Conservation (phyloP, 2,329 filamentous ascomycete species). For the Pseudocercospora crystallina region DNA sequence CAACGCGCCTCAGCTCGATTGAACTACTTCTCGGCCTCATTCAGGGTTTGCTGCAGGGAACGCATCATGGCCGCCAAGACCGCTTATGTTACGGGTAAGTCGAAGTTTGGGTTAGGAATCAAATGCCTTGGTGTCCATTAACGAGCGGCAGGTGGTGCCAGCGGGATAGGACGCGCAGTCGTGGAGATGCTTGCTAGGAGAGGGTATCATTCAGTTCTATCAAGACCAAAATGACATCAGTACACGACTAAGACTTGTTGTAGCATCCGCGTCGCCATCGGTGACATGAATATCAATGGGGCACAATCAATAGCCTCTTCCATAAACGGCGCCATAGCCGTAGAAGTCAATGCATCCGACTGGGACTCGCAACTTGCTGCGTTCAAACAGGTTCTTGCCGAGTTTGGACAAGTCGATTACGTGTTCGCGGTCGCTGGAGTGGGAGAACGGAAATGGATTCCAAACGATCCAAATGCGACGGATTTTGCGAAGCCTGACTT, state of each 20-base stretch:
- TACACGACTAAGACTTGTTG: not conserved
- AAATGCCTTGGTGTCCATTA: not conserved
- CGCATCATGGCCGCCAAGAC: slow-evolving; percentile 8
- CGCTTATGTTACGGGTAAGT: slow-evolving; percentile 16
- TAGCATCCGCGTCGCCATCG: slow-evolving; percentile 53
- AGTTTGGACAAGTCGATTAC: slow-evolving; percentile 40
- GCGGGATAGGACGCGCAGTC: slow-evolving; percentile 40
- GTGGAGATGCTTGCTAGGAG: slow-evolving; percentile 31
- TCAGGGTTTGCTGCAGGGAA: not conserved
- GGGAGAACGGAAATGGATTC: slow-evolving; percentile 41
- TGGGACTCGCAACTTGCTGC: slow-evolving; percentile 40
- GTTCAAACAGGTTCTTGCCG: slow-evolving; percentile 37
- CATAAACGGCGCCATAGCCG: slow-evolving; percentile 25
- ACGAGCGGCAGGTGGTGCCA: slow-evolving; percentile 14
- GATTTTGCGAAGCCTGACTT: slow-evolving; percentile 43
- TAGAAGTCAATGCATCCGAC: slow-evolving; percentile 35
- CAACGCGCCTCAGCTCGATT: too few species aligned
- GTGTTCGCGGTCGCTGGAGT: slow-evolving; percentile 41
- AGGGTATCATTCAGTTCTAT: slow-evolving; percentile 16
- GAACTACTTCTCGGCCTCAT: too few species aligned
- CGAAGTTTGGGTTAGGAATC: not conserved
- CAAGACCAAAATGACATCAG: too few species aligned
- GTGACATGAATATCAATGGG: slow-evolving; percentile 38
- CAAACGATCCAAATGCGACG: slow-evolving; percentile 22
- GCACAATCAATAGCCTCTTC: slow-evolving; percentile 29